phyloP scores from a whole-genome alignment of 441 rosid species.

The Gossypium aridum region DNA sequence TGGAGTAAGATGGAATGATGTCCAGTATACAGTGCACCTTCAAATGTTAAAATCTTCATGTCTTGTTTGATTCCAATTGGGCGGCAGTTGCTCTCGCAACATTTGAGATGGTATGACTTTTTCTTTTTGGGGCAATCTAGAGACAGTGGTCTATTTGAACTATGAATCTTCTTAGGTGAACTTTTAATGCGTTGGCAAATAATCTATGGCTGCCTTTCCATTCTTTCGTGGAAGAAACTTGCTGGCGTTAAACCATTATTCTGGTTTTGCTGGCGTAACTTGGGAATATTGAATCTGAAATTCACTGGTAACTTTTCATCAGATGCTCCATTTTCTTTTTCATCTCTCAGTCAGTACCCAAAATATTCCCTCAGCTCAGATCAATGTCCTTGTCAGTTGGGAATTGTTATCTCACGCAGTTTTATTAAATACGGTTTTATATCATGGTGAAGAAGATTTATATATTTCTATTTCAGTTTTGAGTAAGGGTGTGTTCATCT shows the following conservation, averaged over 20 bases:
- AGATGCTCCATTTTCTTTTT: not conserved
- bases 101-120: constrained; percentile 12
- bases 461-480: too few species aligned
- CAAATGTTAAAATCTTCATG: constrained; percentile 15
- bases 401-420: too few species aligned
- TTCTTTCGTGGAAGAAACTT: constrained; percentile 29
- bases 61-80: constrained; percentile 22
- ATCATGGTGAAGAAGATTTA: too few species aligned
- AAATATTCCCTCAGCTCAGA: not conserved
- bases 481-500: too few species aligned
- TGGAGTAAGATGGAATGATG: constrained; percentile 30
- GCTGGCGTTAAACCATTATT: not conserved
- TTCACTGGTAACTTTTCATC: not conserved
- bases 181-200: constrained; percentile 27
- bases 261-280: not conserved
- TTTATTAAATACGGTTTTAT: too few species aligned
- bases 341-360: not conserved
- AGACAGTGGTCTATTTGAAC: constrained; percentile 24
- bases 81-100: constrained; percentile 24
- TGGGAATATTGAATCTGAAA: not conserved
- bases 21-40: constrained; percentile 30
- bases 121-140: constrained; percentile 19
- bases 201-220: constrained; percentile 28
- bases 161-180: constrained; percentile 26
- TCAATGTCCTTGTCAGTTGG: not conserved